These are phyloP conservation scores for Chenopodium album DNA, from an alignment of 148 eudicot species.

Conservation along the genomic window DNA sequence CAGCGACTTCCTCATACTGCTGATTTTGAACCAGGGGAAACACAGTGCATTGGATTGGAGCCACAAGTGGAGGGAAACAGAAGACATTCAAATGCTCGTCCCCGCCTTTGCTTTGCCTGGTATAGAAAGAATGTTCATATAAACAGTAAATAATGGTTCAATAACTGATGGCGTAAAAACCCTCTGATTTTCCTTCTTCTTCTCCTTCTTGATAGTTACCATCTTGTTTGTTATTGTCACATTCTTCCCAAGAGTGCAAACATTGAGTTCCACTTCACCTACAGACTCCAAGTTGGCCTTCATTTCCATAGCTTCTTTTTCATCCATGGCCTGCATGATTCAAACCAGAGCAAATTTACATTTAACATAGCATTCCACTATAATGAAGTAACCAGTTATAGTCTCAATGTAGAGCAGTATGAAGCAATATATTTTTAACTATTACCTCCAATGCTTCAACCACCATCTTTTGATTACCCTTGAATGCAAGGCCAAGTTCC, in stretches of 20 bases:
- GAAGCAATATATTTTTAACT: background rate
- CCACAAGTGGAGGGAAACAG: conserved; percentile 90
- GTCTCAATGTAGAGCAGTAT: background rate
- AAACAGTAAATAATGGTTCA: conserved; percentile 91
- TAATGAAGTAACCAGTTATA: background rate
- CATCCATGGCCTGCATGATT: conserved; percentile 69
- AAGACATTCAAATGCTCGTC: conserved; percentile 83
- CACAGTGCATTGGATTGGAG: conserved; percentile 91
- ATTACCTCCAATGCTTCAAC: conserved; percentile 89
- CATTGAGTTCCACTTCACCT: conserved; percentile 66
- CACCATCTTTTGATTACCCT: conserved; percentile 85
- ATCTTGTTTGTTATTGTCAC: conserved; percentile 72
- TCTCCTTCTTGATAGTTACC: conserved; percentile 77
- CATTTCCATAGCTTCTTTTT: conserved; percentile 91
- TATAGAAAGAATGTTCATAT: conserved; percentile 84
- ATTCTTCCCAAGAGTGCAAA: conserved; percentile 74
- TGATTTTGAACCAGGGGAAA: conserved; percentile 84
- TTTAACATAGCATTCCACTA: background rate
- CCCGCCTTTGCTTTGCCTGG: conserved; percentile 77
- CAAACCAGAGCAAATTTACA: background rate
- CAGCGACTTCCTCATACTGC: conserved; percentile 78
- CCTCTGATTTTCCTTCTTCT: conserved; percentile 82
- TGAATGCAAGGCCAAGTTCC: conserved; percentile 92
- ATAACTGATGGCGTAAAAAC: conserved; percentile 92
- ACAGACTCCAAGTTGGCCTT: conserved; percentile 75